Base-by-base conservation (phyloP, 2,329 filamentous ascomycete species). In the Berkeleyomyces basicola region DNA sequence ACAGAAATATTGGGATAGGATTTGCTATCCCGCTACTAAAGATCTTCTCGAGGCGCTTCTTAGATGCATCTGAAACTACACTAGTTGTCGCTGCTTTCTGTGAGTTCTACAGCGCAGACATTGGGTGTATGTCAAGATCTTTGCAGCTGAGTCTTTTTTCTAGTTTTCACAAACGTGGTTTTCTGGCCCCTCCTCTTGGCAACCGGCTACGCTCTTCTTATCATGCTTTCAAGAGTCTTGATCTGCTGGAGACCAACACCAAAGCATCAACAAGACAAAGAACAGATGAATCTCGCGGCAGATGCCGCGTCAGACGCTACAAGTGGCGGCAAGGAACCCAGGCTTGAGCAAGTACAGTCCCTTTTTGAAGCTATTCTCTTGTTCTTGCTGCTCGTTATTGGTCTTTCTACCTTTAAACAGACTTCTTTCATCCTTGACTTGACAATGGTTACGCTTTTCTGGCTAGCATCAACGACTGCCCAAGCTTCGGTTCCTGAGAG, bases 21-120 rank as follows among this genome's bases (percentile, higher is more conserved):
- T 81, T 81, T 66, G 75, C 76, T 0, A 72, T 80, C 2, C 78
- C 79, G 0, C 73, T 81, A 2, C 69, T 79, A 1, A 76, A 76
- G 71, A 72, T 80, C 11, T 73, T 74, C 46, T 67, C 70, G n/a
- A 67, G 68, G 2, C 65, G 73, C 5, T 66, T 72, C 9, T 65
- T 75, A 6, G 68, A 70, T 16, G 67, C 69, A 16, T 66, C 63
- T 2, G 69, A 70, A 0, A 72, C 79, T n/a, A 77, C 73, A 4
- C 67, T 73, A 16, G 72, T 79, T 6, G 72, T 77, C 16, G 72
- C 70, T 2, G 75, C 74, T 39, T 80, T 79, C 61, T 64, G 78
- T 80, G 66, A 43, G 74, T 70, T 7, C 11, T 36, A 23, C 23
- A 23, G 23, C 1, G 23, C 23, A 23, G 23, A 23, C 23, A 23